Conservation (phyloP, 192 early-diverging fungal species). For the Podila minutissima region DNA sequence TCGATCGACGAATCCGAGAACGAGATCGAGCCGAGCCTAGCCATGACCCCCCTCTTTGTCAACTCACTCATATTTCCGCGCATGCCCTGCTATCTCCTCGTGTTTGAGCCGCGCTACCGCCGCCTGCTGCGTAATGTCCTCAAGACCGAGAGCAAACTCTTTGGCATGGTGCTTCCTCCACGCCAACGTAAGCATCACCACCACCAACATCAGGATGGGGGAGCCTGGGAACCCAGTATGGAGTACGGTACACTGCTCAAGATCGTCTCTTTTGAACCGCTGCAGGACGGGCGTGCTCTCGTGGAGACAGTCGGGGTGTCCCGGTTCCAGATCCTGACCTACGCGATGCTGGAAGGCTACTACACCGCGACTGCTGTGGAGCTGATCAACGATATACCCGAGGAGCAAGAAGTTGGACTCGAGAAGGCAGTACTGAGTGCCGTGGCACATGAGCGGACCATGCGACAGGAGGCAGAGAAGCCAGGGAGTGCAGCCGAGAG, state of each 20-base stretch:
- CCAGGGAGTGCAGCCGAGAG: constrained; percentile 6
- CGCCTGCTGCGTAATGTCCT: constrained; percentile 64
- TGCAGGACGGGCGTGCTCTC: constrained; percentile 61
- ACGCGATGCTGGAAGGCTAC: constrained; percentile 57
- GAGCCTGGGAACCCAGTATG: constrained; percentile 35
- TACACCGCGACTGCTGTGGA: constrained; percentile 56
- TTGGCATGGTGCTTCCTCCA: constrained; percentile 62
- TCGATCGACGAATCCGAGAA: constrained; percentile 12
- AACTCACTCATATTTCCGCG: constrained; percentile 66
- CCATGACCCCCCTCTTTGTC: constrained; percentile 67
- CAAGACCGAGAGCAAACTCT: constrained; percentile 52
- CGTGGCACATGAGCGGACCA: not conserved
- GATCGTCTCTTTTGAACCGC: constrained; percentile 49
- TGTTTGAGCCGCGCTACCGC: constrained; percentile 74
- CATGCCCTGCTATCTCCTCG: constrained; percentile 66
- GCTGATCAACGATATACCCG: constrained; percentile 56
- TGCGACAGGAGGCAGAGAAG: not conserved
- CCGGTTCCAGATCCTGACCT: constrained; percentile 52
- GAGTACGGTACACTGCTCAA: constrained; percentile 64
- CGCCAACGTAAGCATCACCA: constrained; percentile 14
- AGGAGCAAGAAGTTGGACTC: constrained; percentile 44
- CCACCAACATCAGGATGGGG: not conserved
- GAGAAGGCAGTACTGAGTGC: constrained; percentile 28
- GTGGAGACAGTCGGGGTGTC: constrained; percentile 62
- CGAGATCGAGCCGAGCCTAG: constrained; percentile 42